These are phyloP conservation scores for Nannochloropsis granulata DNA, from an alignment of 108 stramenopile genomes.

Conservation along the genomic window DNA sequence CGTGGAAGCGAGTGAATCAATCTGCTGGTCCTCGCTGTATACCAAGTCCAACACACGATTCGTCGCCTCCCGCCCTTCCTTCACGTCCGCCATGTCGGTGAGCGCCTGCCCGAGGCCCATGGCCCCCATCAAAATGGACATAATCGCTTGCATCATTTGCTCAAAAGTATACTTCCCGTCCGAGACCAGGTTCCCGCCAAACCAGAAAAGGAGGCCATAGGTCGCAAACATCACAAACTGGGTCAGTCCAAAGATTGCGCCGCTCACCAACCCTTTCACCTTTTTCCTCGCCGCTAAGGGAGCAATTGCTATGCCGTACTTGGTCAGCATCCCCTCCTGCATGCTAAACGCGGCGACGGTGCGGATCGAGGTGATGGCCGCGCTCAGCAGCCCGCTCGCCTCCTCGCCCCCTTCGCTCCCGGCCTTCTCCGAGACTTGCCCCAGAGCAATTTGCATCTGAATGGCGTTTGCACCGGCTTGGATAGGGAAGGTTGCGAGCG, in stretches of 20 bases:
- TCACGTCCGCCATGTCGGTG: slow-evolving; percentile 36
- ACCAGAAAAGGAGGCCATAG: slow-evolving; percentile 49
- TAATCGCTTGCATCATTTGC: slow-evolving; percentile 50
- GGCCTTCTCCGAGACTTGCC: slow-evolving; percentile 9
- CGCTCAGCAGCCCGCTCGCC: slow-evolving; percentile 45
- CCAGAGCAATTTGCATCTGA: slow-evolving; percentile 51
- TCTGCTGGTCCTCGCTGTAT: neutral
- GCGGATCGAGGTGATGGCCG: slow-evolving; percentile 45
- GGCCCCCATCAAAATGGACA: slow-evolving; percentile 45
- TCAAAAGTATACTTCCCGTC: slow-evolving; percentile 31
- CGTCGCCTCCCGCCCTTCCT: slow-evolving; percentile 42
- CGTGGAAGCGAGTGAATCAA: too few relatives aligned
- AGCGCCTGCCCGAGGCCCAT: slow-evolving; percentile 45
- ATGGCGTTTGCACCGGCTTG: slow-evolving; percentile 52
- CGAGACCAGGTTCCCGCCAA: slow-evolving; percentile 44
- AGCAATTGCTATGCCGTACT: slow-evolving; percentile 14
- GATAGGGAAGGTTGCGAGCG: slow-evolving; percentile 50
- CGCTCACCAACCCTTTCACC: neutral
- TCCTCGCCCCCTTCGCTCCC: slow-evolving; percentile 5
- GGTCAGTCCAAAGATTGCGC: neutral
- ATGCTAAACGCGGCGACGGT: slow-evolving; percentile 48
- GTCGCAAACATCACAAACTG: neutral
- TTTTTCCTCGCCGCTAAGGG: neutral
- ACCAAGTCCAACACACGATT: slow-evolving; percentile 44
- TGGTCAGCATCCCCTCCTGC: slow-evolving; percentile 18